These are phyloP conservation scores for Fusarium proliferatum DNA, from an alignment of 2,329 filamentous ascomycete genomes.

Conservation along the genomic window DNA sequence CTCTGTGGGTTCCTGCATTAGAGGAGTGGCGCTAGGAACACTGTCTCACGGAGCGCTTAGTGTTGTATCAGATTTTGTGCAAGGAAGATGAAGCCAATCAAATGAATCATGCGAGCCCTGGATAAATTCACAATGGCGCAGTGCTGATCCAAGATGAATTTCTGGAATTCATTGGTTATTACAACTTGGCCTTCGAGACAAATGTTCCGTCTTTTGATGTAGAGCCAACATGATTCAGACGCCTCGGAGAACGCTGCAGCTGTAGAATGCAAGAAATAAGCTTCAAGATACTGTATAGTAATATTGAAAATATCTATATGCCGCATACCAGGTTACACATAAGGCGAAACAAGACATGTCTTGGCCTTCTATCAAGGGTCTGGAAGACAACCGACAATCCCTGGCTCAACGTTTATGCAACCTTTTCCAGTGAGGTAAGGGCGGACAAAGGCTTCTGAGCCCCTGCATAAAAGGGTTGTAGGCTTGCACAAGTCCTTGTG, in stretches of 20 bases:
- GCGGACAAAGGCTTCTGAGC: not conserved
- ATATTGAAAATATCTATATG: not conserved
- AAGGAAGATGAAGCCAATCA: conserved; percentile 30
- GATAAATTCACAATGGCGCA: not conserved
- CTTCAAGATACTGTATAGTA: not conserved
- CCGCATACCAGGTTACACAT: not conserved
- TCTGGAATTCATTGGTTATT: conserved; percentile 18
- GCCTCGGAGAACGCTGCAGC: not conserved
- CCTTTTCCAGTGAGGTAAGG: not conserved
- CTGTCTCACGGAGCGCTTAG: conserved; percentile 15
- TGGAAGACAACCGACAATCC: not conserved
- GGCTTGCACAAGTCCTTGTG: conserved; percentile 31
- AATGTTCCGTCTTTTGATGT: not conserved
- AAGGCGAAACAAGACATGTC: conserved; percentile 35
- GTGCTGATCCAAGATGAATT: conserved; percentile 1
- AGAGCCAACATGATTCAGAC: not conserved
- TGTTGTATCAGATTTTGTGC: conserved; percentile 35
- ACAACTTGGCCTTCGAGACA: not conserved
- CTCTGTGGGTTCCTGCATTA: conserved; percentile 45
- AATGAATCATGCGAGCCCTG: not conserved
- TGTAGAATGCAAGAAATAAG: not conserved
- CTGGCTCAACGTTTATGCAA: conserved; percentile 10
- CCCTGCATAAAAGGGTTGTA: conserved; percentile 6
- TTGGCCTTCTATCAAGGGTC: conserved; percentile 4
- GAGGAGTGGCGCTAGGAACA: conserved; percentile 17